Conservation (phyloP, 768 basidiomycete species). For the Suillus luteus region DNA sequence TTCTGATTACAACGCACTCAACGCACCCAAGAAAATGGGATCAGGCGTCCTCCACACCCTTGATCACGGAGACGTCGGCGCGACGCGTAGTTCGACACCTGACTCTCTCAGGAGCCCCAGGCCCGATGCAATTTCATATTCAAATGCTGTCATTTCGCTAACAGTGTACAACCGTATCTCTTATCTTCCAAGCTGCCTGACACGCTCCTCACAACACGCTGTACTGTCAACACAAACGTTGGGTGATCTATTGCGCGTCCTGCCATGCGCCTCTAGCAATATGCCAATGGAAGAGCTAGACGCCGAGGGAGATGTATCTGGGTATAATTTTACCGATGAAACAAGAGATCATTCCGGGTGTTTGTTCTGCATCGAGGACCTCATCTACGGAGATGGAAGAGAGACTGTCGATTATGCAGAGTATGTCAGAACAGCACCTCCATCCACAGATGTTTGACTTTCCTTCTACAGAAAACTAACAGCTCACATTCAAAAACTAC, state of each 20-base stretch:
- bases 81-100: neutral
- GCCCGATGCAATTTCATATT: neutral
- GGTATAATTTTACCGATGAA: conserved; percentile 31
- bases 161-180: conserved; percentile 61
- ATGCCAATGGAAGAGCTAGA: conserved; percentile 44
- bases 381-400: conserved; percentile 57
- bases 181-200: conserved; percentile 61
- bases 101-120: neutral
- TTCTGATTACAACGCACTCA: conserved; percentile 65
- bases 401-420: conserved; percentile 56
- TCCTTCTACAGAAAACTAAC: conserved; percentile 46
- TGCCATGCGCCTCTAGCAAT: conserved; percentile 66
- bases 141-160: conserved; percentile 55
- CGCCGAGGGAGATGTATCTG: conserved; percentile 32
- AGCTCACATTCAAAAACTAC: conserved; percentile 37
- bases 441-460: neutral
- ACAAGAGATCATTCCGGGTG: conserved; percentile 33
- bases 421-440: conserved; percentile 38
- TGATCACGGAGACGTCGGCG: neutral
- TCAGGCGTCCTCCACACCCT: conserved; percentile 34
- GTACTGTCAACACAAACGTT: conserved; percentile 74
- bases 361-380: conserved; percentile 62
- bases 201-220: conserved; percentile 68
- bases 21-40: conserved; percentile 29
- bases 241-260: conserved; percentile 54